Percentiles rank a stretch among this genome's conserved stretches.
These are phyloP conservation scores for Lumnitzera racemosa DNA, from an alignment of 345 rosid species.

Conservation along the genomic window DNA sequence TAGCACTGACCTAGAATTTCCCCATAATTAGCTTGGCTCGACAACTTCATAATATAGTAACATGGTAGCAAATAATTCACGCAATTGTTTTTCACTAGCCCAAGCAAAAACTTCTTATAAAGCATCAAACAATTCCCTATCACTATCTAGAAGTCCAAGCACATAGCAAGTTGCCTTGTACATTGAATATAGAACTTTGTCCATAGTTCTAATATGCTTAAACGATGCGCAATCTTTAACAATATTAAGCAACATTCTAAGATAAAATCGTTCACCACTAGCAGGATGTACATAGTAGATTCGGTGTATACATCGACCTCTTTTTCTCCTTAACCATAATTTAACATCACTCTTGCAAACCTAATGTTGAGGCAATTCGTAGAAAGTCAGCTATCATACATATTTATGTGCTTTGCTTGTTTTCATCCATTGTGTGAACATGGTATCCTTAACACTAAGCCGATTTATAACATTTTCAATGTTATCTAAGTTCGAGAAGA, in stretches of 20 bases:
- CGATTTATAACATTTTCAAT: background rate
- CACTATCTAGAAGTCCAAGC: slow-evolving; percentile 6
- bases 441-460: background rate
- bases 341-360: background rate
- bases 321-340: background rate
- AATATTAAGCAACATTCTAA: slow-evolving; percentile 2
- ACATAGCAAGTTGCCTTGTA: slow-evolving; percentile 6
- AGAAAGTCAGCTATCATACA: background rate
- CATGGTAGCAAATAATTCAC: slow-evolving; percentile 3
- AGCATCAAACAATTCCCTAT: slow-evolving; percentile 6
- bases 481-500: background rate
- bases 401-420: background rate
- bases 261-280: slow-evolving; percentile 3
- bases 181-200: background rate
- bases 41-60: background rate
- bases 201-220: slow-evolving; percentile 3
- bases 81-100: background rate
- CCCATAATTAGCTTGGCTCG: background rate
- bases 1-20: background rate
- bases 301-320: background rate
- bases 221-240: background rate
- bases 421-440: slow-evolving; percentile 8
- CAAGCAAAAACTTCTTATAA: background rate
- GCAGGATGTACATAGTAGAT: background rate
- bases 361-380: background rate